Evolutionary conservation across 805 yeast genomes (phyloP), one percentile per base, ranked within the genome.

Genomic region (Phaffomyces opuntiae): DNA sequence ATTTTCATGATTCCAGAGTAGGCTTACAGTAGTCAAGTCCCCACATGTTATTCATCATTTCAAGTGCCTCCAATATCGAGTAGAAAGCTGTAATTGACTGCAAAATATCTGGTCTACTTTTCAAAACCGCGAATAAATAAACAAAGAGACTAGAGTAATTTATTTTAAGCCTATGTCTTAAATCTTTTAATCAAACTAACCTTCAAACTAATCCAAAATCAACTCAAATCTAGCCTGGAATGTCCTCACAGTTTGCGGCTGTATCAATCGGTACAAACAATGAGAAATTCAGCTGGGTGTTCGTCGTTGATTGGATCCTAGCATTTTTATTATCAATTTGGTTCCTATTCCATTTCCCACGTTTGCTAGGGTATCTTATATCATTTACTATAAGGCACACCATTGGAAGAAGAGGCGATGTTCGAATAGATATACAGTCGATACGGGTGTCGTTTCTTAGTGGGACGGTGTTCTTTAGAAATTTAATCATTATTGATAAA

Each of bases 221-320:
- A 21, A 21, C 31, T 11, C 14, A 11, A 29, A 29, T 11, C 14
- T 11, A 29, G 31, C 31, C 26, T 17, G 35, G 27, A 24, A 32
- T 32, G 16, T 27, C 31, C 34, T 16, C 31, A 29, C 31, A 29
- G 31, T 29, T 29, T 11, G 31, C 31, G 12, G 31, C 31, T 29
- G 31, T 29, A 11, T 29, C 31, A 8, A 29, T 29, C 14, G 13
- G 31, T 29, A 29, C 12, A 11, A 29, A 29, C 31, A 29, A 29
- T 29, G 31, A 48, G 39, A 60, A 64, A 46, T 69, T 69, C 50
- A 68, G 72, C 53, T 81, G 87, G 95, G 87, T 87, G 21, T 91
- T 90, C 63, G 68, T 90, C 51, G 83, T 80, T 16, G 89, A 87
- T 60, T 88, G 96, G 95, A 65, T 85, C 31, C 67, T 89, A 48